Conservation (phyloP, 768 basidiomycete species). For the Melanogaster broomeanus region DNA sequence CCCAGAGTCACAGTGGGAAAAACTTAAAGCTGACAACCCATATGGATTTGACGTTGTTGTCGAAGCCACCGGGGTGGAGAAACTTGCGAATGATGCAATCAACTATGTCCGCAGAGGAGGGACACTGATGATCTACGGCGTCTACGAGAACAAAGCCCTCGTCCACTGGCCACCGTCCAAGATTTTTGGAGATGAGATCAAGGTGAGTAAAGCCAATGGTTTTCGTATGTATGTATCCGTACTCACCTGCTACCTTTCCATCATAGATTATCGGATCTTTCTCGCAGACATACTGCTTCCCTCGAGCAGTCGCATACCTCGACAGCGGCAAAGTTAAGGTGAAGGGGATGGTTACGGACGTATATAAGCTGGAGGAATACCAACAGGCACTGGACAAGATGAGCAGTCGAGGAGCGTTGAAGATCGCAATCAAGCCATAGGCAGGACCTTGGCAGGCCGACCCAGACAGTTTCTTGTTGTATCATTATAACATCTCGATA, state of each 20-base stretch:
- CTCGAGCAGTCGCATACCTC: slow-evolving; percentile 85
- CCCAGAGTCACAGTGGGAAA: slow-evolving; percentile 76
- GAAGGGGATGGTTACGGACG: slow-evolving; percentile 77
- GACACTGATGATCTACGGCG: slow-evolving; percentile 87
- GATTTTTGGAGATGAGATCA: slow-evolving; percentile 75
- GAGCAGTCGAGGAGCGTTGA: slow-evolving; percentile 60
- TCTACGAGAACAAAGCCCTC: slow-evolving; percentile 82
- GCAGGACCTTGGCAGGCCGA: neutral
- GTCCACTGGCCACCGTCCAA: slow-evolving; percentile 88
- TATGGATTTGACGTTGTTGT: slow-evolving; percentile 89
- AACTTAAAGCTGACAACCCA: slow-evolving; percentile 78
- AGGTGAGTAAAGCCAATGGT: slow-evolving; percentile 30
- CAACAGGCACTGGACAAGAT: slow-evolving; percentile 74
- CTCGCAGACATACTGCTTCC: slow-evolving; percentile 89
- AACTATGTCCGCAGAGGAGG: slow-evolving; percentile 87
- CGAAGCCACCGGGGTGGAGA: slow-evolving; percentile 83
- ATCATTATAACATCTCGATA: slow-evolving; percentile 19
- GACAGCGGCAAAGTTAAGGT: slow-evolving; percentile 83
- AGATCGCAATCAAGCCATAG: slow-evolving; percentile 62
- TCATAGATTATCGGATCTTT: slow-evolving; percentile 85
- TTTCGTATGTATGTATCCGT: neutral
- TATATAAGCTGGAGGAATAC: slow-evolving; percentile 69
- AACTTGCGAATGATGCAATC: slow-evolving; percentile 84
- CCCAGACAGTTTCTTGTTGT: slow-evolving; percentile 2
- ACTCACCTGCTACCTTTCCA: slow-evolving; percentile 3